Conservation (phyloP, 1,284 basidiomycete species). For the Pseudozyma hubeiensis region DNA sequence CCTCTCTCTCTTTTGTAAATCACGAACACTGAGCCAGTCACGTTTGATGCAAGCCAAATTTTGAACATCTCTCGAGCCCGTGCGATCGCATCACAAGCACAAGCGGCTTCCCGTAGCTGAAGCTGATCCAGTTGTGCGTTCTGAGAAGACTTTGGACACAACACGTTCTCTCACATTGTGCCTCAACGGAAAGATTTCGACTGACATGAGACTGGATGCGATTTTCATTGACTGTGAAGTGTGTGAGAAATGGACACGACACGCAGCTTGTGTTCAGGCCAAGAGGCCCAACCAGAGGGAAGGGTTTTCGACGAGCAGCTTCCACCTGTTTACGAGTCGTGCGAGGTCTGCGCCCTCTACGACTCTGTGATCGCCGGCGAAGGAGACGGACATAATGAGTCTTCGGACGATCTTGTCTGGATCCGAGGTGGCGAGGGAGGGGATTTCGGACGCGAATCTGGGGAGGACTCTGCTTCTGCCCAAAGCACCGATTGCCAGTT, state of each 20-base stretch:
- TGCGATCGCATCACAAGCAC: too few species aligned
- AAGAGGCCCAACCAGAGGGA: conserved; percentile 77
- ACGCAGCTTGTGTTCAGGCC: conserved; percentile 13
- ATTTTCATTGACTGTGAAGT: conserved; percentile 1
- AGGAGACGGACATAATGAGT: conserved; percentile 56
- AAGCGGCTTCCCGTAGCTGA: too few species aligned
- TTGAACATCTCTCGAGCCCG: not conserved
- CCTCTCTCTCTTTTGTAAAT: conserved; percentile 23
- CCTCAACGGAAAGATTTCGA: too few species aligned
- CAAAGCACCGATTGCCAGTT: conserved; percentile 89
- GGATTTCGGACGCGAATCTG: conserved; percentile 49
- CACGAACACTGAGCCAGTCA: conserved; percentile 20
- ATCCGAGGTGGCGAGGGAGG: conserved; percentile 21
- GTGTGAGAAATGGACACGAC: not conserved
- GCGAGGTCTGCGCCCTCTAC: conserved; percentile 93
- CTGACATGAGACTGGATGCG: not conserved
- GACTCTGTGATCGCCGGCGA: conserved; percentile 83
- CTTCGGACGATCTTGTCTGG: conserved; percentile 42
- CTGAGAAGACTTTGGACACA: too few species aligned
- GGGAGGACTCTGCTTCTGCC: conserved; percentile 71
- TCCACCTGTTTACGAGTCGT: conserved; percentile 89
- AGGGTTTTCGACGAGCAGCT: conserved; percentile 83
- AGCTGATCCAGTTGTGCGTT: too few species aligned
- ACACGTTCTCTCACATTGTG: too few species aligned
- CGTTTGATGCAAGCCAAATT: conserved; percentile 6